Evolutionary conservation across 2,329 filamentous ascomycete species (phyloP).

Genomic region (Colletotrichum coccodes): DNA sequence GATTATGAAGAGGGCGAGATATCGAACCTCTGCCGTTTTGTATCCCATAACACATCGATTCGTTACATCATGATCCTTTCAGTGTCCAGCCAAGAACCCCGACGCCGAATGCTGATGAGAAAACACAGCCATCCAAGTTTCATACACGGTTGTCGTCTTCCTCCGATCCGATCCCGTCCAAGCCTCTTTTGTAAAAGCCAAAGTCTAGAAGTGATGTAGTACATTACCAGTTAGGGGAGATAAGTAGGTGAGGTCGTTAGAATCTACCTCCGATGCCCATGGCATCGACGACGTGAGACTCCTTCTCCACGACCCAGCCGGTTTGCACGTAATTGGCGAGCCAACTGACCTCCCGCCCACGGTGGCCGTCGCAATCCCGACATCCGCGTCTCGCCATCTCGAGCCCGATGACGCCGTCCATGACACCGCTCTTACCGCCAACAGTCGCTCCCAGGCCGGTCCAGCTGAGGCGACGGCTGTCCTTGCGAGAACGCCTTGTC

Average conservation of each 20-base stretch:
- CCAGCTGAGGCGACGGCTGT: slow-evolving; percentile 50
- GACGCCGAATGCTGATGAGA: slow-evolving; percentile 27
- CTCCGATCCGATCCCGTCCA: background rate
- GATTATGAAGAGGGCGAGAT: background rate
- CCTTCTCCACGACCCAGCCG: slow-evolving; percentile 28
- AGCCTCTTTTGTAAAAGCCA: slow-evolving; percentile 7
- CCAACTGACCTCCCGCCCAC: slow-evolving; percentile 45
- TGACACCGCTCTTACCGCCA: slow-evolving; percentile 40
- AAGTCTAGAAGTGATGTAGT: background rate
- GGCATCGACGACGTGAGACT: slow-evolving; percentile 28
- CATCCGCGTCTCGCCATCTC: slow-evolving; percentile 46
- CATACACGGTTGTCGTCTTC: background rate
- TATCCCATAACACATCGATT: slow-evolving; percentile 27
- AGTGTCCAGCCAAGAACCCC: slow-evolving; percentile 12
- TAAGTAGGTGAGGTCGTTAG: background rate
- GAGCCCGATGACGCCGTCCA: slow-evolving; percentile 45
- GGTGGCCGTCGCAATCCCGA: slow-evolving; percentile 44
- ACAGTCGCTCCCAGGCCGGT: slow-evolving; percentile 49
- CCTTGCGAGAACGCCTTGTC: slow-evolving; percentile 35
- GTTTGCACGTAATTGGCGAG: slow-evolving; percentile 37
- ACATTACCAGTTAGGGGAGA: background rate
- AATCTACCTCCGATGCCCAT: slow-evolving; percentile 20
- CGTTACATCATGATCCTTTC: slow-evolving; percentile 26
- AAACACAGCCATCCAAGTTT: background rate
- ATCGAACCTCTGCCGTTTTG: background rate